These are phyloP conservation scores for Scleromitrula shiraiana DNA, from an alignment of 2,329 filamentous ascomycete species.

Conservation along the genomic window DNA sequence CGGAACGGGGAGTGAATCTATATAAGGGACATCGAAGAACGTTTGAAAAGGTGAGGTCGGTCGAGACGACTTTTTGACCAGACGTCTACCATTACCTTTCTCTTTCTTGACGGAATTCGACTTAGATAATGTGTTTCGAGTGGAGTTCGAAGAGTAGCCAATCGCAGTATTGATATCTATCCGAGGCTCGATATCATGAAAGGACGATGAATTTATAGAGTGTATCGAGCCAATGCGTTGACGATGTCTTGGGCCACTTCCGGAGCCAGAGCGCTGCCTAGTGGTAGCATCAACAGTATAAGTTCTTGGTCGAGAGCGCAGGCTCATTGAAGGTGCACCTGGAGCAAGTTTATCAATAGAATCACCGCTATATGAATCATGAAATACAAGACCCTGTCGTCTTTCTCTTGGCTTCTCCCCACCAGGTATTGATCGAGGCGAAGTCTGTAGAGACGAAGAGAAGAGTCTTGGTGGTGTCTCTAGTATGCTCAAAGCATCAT, in stretches of 20 bases:
- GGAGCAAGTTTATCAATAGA: constrained; percentile 16
- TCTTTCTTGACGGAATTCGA: constrained; percentile 34
- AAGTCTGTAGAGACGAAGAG: constrained; percentile 36
- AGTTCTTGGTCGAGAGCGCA: constrained; percentile 39
- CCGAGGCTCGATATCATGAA: constrained; percentile 39
- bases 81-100: constrained; percentile 33
- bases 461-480: constrained; percentile 1
- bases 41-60: constrained; percentile 43
- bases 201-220: constrained; percentile 48
- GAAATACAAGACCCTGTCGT: constrained; percentile 53
- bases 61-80: constrained; percentile 48
- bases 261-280: constrained; percentile 31
- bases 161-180: constrained; percentile 35
- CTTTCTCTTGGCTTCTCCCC: constrained; percentile 34
- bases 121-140: constrained; percentile 26
- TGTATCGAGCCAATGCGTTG: constrained; percentile 65
- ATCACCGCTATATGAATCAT: constrained; percentile 44
- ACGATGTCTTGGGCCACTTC: constrained; percentile 39
- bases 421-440: constrained; percentile 40
- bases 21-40: constrained; percentile 44
- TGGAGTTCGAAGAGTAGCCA: constrained; percentile 28
- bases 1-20: constrained; percentile 52
- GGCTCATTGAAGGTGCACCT: constrained; percentile 21
- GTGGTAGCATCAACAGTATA: constrained; percentile 38
- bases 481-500: constrained; percentile 15